Evolutionary conservation across 2,329 filamentous ascomycete genomes (phyloP).

Genomic region (Clathrospora elynae): DNA sequence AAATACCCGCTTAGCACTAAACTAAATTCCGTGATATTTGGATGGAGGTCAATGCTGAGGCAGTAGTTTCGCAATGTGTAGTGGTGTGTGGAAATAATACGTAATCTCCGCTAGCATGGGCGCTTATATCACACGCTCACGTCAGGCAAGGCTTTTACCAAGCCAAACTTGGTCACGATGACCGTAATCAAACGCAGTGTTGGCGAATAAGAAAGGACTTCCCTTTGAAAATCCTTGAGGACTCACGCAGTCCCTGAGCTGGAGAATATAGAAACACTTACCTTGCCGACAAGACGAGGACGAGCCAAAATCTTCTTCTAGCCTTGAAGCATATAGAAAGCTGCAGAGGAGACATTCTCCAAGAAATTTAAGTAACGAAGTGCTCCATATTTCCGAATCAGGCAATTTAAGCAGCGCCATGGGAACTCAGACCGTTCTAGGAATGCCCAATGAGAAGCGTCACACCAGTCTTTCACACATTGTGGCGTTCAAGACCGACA

Average conservation of each 20-base stretch:
- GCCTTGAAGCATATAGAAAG: background rate
- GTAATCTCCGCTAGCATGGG: slow-evolving; percentile 2
- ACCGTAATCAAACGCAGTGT: no score
- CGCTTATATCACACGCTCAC: slow-evolving; percentile 8
- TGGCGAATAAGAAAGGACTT: no score
- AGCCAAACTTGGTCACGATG: background rate
- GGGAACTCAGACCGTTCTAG: no score
- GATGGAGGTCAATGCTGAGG: slow-evolving; percentile 1
- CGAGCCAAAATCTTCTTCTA: no score
- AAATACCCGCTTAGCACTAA: slow-evolving; percentile 14
- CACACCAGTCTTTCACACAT: slow-evolving; percentile 1
- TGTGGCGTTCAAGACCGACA: slow-evolving; percentile 5
- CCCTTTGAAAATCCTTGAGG: no score
- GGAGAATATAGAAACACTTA: no score
- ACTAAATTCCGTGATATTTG: background rate
- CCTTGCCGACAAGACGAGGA: no score
- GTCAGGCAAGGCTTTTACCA: slow-evolving; percentile 6
- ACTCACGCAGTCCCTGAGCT: no score
- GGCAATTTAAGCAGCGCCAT: slow-evolving; percentile 1
- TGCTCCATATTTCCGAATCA: background rate
- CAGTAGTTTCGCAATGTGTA: background rate
- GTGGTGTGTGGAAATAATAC: background rate
- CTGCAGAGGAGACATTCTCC: background rate
- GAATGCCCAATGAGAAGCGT: background rate
- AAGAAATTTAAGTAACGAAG: slow-evolving; percentile 1